Evolutionary conservation across 2,329 filamentous ascomycete species (phyloP).

Genomic region (Ophiostoma populinum): DNA sequence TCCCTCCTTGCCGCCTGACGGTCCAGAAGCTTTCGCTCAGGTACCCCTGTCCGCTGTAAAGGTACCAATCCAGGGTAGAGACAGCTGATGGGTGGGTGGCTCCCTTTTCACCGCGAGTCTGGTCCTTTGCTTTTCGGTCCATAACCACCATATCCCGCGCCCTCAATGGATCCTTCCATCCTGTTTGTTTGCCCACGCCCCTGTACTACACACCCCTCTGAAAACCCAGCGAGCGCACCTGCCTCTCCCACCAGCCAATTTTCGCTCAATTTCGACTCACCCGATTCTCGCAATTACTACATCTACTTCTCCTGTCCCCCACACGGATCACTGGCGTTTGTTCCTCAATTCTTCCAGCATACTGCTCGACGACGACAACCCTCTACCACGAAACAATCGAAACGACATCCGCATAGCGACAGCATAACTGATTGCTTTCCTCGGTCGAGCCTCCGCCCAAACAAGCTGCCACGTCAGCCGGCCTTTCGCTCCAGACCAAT

Average conservation of each 20-base stretch:
- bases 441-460: no score
- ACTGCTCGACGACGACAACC: neutral
- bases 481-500: no score
- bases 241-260: constrained; percentile 10
- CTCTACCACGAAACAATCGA: no score
- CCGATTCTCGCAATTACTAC: constrained; percentile 13
- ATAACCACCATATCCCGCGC: constrained; percentile 11
- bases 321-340: constrained; percentile 8
- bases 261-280: constrained; percentile 9
- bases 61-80: constrained; percentile 7
- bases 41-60: constrained; percentile 11
- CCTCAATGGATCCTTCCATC: constrained; percentile 8
- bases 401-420: no score
- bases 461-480: no score
- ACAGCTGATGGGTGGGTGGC: constrained; percentile 7
- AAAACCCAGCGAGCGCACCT: neutral
- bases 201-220: neutral
- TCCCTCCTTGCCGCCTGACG: neutral
- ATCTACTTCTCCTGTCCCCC: constrained; percentile 14
- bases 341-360: neutral
- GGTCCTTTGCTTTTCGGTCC: constrained; percentile 7
- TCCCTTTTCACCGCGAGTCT: constrained; percentile 14
- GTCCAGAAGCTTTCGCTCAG: constrained; percentile 4
- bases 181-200: constrained; percentile 5
- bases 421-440: no score